Conservation (phyloP, 2,329 filamentous ascomycete species). For the Exserohilum rostratum region DNA sequence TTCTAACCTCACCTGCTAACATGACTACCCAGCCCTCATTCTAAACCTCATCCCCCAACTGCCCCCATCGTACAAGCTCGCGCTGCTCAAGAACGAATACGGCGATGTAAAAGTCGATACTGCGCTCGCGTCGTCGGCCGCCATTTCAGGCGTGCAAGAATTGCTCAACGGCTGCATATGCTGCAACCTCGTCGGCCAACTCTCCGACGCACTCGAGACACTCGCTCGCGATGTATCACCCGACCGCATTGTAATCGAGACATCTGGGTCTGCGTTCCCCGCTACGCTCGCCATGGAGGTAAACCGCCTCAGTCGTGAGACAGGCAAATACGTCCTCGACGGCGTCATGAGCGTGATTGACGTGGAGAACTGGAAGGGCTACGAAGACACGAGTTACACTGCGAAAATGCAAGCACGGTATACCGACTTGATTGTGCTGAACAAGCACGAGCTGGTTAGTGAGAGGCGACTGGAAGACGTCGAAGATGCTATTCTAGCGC, state of each 20-base stretch:
- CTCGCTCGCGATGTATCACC: constrained; percentile 68
- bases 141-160: constrained; percentile 89
- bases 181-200: constrained; percentile 95
- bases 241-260: constrained; percentile 93
- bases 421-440: constrained; percentile 88
- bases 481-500: constrained; percentile 77
- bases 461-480: constrained; percentile 79
- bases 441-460: constrained; percentile 83
- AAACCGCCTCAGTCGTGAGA: constrained; percentile 76
- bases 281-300: constrained; percentile 91
- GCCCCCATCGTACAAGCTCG: constrained; percentile 83
- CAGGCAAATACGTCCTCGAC: constrained; percentile 74
- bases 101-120: constrained; percentile 93
- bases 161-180: constrained; percentile 97
- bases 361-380: constrained; percentile 93
- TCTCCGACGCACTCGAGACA: constrained; percentile 78
- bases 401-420: constrained; percentile 87
- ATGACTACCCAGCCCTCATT: constrained; percentile 65
- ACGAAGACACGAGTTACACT: constrained; percentile 89
- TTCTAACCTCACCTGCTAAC: not conserved
- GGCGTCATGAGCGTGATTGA: constrained; percentile 90
- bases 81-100: constrained; percentile 97
- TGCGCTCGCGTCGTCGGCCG: constrained; percentile 79
- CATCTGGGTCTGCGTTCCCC: constrained; percentile 79
- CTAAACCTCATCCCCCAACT: constrained; percentile 94